phyloP scores from a whole-genome alignment of 75 land plant species.

The Larix kaempferi region DNA sequence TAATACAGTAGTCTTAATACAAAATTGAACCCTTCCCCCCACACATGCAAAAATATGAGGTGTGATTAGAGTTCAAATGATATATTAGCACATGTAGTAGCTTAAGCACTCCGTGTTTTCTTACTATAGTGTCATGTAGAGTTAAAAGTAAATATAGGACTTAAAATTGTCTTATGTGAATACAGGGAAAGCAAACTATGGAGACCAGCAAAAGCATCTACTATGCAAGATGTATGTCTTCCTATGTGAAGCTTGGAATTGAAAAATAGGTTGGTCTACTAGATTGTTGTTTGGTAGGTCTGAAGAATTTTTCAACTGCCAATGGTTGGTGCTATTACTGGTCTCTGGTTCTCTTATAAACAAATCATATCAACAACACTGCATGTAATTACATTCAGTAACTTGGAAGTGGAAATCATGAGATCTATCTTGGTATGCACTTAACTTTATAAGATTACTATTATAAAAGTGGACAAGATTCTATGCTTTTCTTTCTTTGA shows the following conservation, averaged over 20 bases:
- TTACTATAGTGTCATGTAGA: too few relatives aligned
- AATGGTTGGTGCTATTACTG: neutral
- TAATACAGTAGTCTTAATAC: too few relatives aligned
- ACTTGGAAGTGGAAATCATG: too few relatives aligned
- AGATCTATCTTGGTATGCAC: neutral
- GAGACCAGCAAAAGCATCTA: constrained; percentile 48
- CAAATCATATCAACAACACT: neutral
- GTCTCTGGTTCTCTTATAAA: neutral
- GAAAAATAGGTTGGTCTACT: constrained; percentile 51
- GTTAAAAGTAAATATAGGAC: too few relatives aligned
- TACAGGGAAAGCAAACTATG: constrained; percentile 27
- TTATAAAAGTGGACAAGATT: neutral
- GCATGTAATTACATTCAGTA: too few relatives aligned
- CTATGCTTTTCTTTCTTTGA: neutral
- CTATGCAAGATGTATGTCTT: constrained; percentile 42
- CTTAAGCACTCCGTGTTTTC: too few relatives aligned
- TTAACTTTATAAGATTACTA: neutral
- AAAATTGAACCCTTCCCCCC: too few relatives aligned
- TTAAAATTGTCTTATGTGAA: too few relatives aligned
- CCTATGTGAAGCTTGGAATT: constrained; percentile 65
- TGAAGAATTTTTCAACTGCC: neutral
- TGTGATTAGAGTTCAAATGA: too few relatives aligned
- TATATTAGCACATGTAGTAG: too few relatives aligned
- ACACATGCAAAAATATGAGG: too few relatives aligned
- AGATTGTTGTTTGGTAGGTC: neutral